Base-by-base conservation (phyloP, 1,284 basidiomycete species). In the Boletellus deceptivus region DNA sequence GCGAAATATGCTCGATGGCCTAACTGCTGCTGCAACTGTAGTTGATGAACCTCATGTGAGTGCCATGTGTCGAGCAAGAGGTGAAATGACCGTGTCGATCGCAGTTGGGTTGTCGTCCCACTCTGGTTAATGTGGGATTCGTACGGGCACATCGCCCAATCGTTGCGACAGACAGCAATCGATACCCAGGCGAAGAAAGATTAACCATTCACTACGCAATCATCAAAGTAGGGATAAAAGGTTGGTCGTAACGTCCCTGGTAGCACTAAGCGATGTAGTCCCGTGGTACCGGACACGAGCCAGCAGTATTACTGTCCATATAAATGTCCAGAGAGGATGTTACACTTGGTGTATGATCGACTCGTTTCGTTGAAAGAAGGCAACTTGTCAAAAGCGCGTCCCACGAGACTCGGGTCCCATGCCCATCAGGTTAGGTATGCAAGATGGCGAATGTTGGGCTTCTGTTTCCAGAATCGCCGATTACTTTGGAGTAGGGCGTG, bases 11-110 rank as follows among this genome's bases (percentile, higher is more conserved):
- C 42, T 17, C 24, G 47, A 16, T 43, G 46, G 31, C 44, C 55
- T 51, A 20, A 55, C 43, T 24, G 8, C 10, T 16, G 34, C 40
- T 33, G 31, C 17, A 4, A 48, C 8, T 6, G 6, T 56, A 91
- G 88, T 81, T 90, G 63, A 89, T 91, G 86, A 90, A 90, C 57
- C 54, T 78, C 38, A 79, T 90, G 86, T 89, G 59, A 69, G 84
- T 73, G 14, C 13, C 39, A 22, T n/a, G 20, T 38, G 6, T 24
- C 29, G 10, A 35, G 52, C 33, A 22, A 20, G 22, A 20, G 7
- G 8, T 13, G 9, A 22, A 20, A 40, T 20, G 35, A 49, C 67
- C 45, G 62, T 61, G 27, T 50, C 50, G 18, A 44, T 46, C 55
- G 24, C 58, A 91, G 89, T 54, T 92, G 89, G 89, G 88, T 92